These are phyloP conservation scores for Kalaharituber pfeilii DNA, from an alignment of 2,329 filamentous ascomycete genomes.

Conservation along the genomic window DNA sequence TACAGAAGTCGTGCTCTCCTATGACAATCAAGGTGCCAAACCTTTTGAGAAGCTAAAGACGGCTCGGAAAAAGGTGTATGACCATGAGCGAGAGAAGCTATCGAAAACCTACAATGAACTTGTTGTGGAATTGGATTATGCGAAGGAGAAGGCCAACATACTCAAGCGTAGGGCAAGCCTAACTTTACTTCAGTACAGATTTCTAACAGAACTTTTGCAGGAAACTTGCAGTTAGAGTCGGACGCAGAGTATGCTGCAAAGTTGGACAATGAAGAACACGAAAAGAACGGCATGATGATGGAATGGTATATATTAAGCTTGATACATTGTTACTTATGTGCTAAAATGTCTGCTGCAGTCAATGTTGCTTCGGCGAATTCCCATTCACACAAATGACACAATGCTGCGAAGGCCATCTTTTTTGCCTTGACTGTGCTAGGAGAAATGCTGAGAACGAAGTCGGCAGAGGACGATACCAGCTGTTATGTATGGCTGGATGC, in stretches of 20 bases:
- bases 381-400: conserved; percentile 50
- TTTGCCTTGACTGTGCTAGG: conserved; percentile 51
- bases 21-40: conserved; percentile 14
- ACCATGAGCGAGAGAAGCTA: conserved; percentile 12
- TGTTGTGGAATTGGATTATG: conserved; percentile 18
- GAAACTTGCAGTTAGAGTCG: conserved; percentile 6
- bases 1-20: conserved; percentile 27
- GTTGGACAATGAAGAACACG: conserved; percentile 25
- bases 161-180: conserved; percentile 23
- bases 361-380: conserved; percentile 53
- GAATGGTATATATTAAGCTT: conserved; percentile 40
- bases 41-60: conserved; percentile 23
- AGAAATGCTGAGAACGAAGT: conserved; percentile 50
- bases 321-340: neutral
- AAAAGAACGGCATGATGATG: conserved; percentile 36
- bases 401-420: conserved; percentile 46
- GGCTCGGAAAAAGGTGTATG: conserved; percentile 19
- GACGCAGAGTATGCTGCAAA: conserved; percentile 22
- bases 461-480: conserved; percentile 48
- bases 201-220: neutral
- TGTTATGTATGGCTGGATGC: conserved; percentile 57
- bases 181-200: conserved; percentile 9
- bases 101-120: conserved; percentile 8
- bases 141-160: conserved; percentile 30
- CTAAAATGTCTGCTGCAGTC: conserved; percentile 25